These are phyloP conservation scores for Antitrichia curtipendula DNA, from an alignment of 225 moss, liverwort and hornwort species.

Conservation along the genomic window DNA sequence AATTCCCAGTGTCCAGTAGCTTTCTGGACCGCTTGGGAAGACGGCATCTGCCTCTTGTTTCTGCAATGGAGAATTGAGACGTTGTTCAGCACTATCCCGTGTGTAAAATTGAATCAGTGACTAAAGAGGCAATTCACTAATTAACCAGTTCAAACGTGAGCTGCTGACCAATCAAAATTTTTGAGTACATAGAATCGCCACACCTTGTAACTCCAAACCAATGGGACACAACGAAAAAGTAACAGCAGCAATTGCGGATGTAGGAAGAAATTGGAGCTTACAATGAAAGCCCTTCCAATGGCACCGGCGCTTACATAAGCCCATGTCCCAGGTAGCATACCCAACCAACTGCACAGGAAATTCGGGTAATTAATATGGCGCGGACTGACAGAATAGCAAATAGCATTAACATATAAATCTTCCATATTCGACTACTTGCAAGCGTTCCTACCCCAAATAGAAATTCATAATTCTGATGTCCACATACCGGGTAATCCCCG, in stretches of 20 bases:
- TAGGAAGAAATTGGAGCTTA: slow-evolving; percentile 9
- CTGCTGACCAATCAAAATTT: background rate
- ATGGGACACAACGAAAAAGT: background rate
- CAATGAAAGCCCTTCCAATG: slow-evolving; percentile 74
- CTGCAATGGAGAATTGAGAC: slow-evolving; percentile 10
- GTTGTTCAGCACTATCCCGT: background rate
- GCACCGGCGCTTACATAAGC: slow-evolving; percentile 98
- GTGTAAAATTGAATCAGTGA: background rate
- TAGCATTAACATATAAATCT: background rate
- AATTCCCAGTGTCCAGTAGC: slow-evolving; percentile 74
- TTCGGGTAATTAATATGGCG: background rate
- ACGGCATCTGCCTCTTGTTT: slow-evolving; percentile 58
- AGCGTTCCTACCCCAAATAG: background rate
- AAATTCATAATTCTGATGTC: background rate
- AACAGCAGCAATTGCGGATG: background rate
- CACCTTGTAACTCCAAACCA: background rate
- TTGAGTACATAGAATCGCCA: background rate
- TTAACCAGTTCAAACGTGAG: background rate
- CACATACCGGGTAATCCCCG: background rate
- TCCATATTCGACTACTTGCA: background rate
- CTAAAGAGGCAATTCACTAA: background rate
- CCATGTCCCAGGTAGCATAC: slow-evolving; percentile 96
- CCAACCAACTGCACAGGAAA: slow-evolving; percentile 68
- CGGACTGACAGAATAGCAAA: background rate
- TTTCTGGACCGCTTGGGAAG: slow-evolving; percentile 62